Evolutionary conservation across 202 grass and related monocot species (phyloP).

Genomic region (Musa balbisiana): DNA sequence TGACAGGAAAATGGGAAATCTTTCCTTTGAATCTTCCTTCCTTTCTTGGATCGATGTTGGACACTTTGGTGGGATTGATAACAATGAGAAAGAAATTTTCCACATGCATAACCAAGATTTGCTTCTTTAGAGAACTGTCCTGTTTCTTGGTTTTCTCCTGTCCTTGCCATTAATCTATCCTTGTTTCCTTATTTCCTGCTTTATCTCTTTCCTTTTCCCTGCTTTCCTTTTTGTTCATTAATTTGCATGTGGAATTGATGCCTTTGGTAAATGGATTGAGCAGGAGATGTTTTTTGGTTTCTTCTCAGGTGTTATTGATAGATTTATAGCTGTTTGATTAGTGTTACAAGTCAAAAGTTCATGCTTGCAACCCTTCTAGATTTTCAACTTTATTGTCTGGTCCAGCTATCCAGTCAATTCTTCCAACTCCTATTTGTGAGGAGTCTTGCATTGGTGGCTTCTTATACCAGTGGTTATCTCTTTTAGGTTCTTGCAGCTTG

Average conservation of each 20-base stretch:
- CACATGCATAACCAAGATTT: no score
- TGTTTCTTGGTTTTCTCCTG: no score
- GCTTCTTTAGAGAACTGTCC: no score
- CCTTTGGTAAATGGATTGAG: no score
- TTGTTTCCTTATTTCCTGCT: not conserved
- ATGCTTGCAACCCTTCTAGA: not conserved
- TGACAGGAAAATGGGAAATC: no score
- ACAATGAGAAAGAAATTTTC: no score
- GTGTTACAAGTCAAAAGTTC: not conserved
- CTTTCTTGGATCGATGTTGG: no score
- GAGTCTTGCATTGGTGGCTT: not conserved
- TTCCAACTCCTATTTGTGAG: not conserved
- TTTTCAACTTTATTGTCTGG: not conserved
- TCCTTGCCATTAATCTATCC: no score
- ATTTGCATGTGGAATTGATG: no score
- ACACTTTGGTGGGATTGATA: no score
- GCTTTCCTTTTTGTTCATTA: not conserved
- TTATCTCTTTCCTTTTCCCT: not conserved
- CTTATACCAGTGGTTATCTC: not conserved
- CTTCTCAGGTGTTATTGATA: not conserved
- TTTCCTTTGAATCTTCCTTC: no score
- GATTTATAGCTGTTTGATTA: not conserved
- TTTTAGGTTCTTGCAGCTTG: not conserved
- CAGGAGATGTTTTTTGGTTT: not conserved
- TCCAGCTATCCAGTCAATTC: not conserved